Evolutionary conservation across 306 rosid genomes (phyloP).

Genomic region (Erythrophleum fordii): DNA sequence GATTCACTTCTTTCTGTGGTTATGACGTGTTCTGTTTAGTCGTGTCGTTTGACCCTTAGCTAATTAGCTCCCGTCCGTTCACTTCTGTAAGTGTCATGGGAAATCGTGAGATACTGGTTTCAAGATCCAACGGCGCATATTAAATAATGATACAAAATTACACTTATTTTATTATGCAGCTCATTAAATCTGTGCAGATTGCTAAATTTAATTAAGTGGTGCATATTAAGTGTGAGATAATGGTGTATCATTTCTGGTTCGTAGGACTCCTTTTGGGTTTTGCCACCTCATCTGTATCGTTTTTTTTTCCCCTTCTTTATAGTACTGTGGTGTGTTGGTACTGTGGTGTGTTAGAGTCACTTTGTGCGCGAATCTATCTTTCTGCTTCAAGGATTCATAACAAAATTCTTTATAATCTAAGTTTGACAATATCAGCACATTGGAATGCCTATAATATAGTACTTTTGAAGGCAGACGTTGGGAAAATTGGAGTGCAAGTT

Average conservation of each 20-base stretch:
- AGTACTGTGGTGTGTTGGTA: no score
- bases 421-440: no score
- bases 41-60: background rate
- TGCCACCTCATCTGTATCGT: background rate
- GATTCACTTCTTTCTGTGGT: background rate
- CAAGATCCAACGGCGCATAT: slow-evolving; percentile 42
- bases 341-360: no score
- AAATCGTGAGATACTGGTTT: slow-evolving; percentile 39
- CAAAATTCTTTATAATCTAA: no score
- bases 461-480: no score
- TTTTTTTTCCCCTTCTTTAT: background rate
- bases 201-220: background rate
- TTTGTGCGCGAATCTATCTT: no score
- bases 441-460: no score
- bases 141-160: background rate
- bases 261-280: background rate
- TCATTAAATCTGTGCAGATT: no score
- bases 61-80: background rate
- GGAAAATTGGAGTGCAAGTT: no score
- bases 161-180: background rate
- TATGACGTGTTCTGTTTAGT: background rate
- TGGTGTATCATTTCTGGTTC: background rate
- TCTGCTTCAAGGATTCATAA: no score
- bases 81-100: slow-evolving; percentile 5
- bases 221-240: background rate